Percentiles rank a stretch among this genome's conserved stretches.
Evolutionary conservation across 805 yeast genomes (phyloP).

Genomic region (Saturnispora serradocipensis): DNA sequence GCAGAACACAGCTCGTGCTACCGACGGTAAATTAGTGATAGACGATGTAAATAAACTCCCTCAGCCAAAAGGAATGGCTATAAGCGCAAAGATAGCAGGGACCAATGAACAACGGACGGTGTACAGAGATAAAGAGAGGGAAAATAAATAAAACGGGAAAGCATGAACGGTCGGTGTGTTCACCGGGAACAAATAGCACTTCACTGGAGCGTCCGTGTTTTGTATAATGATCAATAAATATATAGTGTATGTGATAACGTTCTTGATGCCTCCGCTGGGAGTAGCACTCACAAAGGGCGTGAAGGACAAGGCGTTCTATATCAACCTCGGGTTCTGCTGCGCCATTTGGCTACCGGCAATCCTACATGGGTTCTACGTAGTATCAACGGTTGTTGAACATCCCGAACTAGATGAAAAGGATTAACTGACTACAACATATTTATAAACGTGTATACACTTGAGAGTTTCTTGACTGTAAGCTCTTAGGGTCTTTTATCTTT

Average conservation of each 20-base stretch:
- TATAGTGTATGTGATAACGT: constrained; percentile 24
- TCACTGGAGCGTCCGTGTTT: background rate
- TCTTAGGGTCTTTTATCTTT: background rate
- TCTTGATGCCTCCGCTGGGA: constrained; percentile 66
- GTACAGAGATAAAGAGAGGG: background rate
- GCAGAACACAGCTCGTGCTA: too few relatives aligned
- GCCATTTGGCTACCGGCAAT: constrained; percentile 73
- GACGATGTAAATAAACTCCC: background rate
- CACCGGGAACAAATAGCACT: background rate
- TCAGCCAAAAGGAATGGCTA: background rate
- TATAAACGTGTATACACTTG: background rate
- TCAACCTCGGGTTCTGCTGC: constrained; percentile 52
- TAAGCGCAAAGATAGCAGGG: background rate
- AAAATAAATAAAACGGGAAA: background rate
- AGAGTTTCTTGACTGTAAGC: background rate
- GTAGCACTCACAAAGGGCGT: constrained; percentile 61
- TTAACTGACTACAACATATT: background rate
- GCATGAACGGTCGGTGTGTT: background rate
- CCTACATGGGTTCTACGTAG: constrained; percentile 63
- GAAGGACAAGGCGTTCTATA: constrained; percentile 46
- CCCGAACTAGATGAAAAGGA: constrained; percentile 4
- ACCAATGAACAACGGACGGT: background rate
- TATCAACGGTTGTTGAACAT: constrained; percentile 14
- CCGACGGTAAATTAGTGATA: too few relatives aligned
- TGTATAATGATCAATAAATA: constrained; percentile 8